These are phyloP conservation scores for Agaricus blazei DNA, from an alignment of 768 basidiomycete species.

Conservation along the genomic window DNA sequence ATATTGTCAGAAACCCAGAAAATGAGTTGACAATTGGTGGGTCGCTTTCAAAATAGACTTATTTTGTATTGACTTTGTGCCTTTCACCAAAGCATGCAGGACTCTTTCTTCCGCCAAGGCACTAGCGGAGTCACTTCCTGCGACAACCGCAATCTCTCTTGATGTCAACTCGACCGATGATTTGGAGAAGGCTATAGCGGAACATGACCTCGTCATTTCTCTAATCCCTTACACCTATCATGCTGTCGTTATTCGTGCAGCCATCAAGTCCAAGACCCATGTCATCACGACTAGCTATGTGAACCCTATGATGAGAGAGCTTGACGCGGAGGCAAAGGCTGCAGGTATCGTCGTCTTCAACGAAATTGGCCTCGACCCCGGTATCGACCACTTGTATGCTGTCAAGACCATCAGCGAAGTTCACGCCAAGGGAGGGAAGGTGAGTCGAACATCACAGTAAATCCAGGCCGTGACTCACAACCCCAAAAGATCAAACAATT, in stretches of 20 bases:
- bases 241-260: constrained; percentile 84
- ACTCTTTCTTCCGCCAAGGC: constrained; percentile 73
- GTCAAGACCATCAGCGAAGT: constrained; percentile 93
- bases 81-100: constrained; percentile 62
- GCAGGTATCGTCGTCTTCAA: constrained; percentile 95
- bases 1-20: constrained; percentile 73
- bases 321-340: constrained; percentile 74
- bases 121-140: constrained; percentile 63
- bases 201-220: constrained; percentile 90
- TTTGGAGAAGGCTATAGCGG: constrained; percentile 77
- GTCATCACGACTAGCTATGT: constrained; percentile 97
- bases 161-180: constrained; percentile 70
- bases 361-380: constrained; percentile 96
- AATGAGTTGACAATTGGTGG: constrained; percentile 84
- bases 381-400: constrained; percentile 91
- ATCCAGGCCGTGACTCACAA: background rate
- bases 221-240: constrained; percentile 96
- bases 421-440: constrained; percentile 93
- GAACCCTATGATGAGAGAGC: constrained; percentile 83
- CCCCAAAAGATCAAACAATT: constrained; percentile 76
- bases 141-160: constrained; percentile 69
- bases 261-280: constrained; percentile 83
- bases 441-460: constrained; percentile 19
- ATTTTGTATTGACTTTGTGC: background rate
- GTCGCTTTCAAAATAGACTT: constrained; percentile 15